A percentile compares a stretch with the other conserved stretches of the same genome.
Conservation (phyloP, 768 basidiomycete species). For the Boletus rubescentipes region DNA sequence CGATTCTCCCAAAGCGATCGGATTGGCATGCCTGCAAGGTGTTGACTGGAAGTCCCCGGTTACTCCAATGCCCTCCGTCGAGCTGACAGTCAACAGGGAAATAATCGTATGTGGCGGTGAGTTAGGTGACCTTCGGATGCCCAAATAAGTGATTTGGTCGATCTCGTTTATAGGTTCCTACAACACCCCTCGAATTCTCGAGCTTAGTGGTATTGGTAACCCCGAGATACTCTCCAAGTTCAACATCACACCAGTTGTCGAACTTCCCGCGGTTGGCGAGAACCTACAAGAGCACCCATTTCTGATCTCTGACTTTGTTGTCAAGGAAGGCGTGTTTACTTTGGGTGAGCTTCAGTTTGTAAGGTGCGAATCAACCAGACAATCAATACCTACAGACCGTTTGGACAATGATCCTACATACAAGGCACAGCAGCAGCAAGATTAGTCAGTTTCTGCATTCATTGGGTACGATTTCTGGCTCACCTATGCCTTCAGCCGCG, state of each 20-base stretch:
- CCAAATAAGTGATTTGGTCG: neutral
- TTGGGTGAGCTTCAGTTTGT: slow-evolving; percentile 5
- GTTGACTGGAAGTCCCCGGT: slow-evolving; percentile 8
- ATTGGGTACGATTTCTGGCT: neutral
- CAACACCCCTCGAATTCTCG: slow-evolving; percentile 20
- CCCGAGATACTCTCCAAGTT: slow-evolving; percentile 13
- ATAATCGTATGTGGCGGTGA: slow-evolving; percentile 7
- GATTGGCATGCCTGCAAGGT: slow-evolving; percentile 12
- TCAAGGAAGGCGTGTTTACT: slow-evolving; percentile 12
- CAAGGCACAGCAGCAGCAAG: slow-evolving; percentile 6
- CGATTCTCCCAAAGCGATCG: neutral
- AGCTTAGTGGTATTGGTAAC: slow-evolving; percentile 19
- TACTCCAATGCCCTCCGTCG: neutral
- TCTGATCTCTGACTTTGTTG: slow-evolving; percentile 14
- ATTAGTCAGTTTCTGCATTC: slow-evolving; percentile 15
- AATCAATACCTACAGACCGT: neutral
- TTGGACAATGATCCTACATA: slow-evolving; percentile 14
- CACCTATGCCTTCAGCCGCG: neutral
- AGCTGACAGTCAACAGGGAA: slow-evolving; percentile 6
- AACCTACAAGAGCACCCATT: slow-evolving; percentile 19
- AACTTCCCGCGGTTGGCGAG: slow-evolving; percentile 20
- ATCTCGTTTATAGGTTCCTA: slow-evolving; percentile 5
- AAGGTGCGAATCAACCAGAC: accelerated
- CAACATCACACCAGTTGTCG: slow-evolving; percentile 4
- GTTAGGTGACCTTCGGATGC: neutral